These are phyloP conservation scores for Colletotrichum abscissum DNA, from an alignment of 2,329 filamentous ascomycete species.

Conservation along the genomic window DNA sequence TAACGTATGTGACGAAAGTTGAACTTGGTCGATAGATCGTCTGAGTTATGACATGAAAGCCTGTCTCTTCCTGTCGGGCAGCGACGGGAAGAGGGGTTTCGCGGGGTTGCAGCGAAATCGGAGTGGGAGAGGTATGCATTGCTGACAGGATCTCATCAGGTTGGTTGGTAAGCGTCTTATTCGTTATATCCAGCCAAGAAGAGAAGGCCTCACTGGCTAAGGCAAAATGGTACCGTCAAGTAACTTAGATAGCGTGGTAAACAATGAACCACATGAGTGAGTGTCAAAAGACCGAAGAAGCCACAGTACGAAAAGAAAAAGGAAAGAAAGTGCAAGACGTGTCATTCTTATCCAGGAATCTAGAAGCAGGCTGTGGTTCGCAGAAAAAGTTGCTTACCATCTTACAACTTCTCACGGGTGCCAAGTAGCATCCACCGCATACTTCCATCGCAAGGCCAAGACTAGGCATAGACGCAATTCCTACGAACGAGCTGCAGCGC, in stretches of 20 bases:
- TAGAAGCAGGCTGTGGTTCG: conserved; percentile 23
- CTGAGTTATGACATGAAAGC: conserved; percentile 46
- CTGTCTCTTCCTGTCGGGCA: conserved; percentile 23
- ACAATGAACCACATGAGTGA: not conserved
- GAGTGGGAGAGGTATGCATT: conserved; percentile 22
- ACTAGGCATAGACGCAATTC: conserved; percentile 2
- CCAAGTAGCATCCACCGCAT: conserved; percentile 22
- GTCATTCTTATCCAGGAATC: conserved; percentile 8
- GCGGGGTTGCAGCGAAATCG: conserved; percentile 18
- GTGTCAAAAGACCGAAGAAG: not conserved
- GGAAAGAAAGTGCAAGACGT: conserved; percentile 18
- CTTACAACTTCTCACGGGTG: not conserved
- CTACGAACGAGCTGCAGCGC: conserved; percentile 6
- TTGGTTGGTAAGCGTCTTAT: not conserved
- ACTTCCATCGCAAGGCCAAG: not conserved
- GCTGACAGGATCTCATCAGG: conserved; percentile 25
- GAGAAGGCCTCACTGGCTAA: not conserved
- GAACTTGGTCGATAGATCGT: conserved; percentile 47
- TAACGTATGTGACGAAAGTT: conserved; percentile 51
- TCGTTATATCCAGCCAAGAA: not conserved
- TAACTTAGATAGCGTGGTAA: not conserved
- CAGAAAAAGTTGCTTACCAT: not conserved
- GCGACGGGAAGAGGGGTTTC: conserved; percentile 7
- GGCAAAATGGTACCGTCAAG: too few relatives aligned
- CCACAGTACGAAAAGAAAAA: not conserved